phyloP scores from a whole-genome alignment of 441 rosid species.

The Brassica balearica region DNA sequence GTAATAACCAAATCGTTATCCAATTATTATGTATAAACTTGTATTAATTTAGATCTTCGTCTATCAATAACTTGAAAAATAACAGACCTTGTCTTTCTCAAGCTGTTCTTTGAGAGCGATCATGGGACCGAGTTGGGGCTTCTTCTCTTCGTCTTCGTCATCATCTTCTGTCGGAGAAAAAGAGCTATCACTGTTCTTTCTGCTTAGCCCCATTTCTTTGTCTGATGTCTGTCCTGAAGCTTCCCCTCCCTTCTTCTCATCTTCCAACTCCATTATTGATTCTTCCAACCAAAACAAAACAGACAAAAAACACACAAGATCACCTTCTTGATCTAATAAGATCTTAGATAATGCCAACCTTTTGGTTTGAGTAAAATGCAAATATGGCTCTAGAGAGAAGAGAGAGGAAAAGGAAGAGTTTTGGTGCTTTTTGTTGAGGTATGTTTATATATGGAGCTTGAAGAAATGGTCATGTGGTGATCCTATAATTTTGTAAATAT shows the following conservation, averaged over 20 bases:
- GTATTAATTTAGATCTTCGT: not conserved
- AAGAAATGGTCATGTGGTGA: slow-evolving; percentile 47
- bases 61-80: not conserved
- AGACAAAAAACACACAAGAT: not conserved
- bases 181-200: slow-evolving; percentile 43
- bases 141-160: slow-evolving; percentile 47
- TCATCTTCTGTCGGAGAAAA: slow-evolving; percentile 49
- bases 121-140: slow-evolving; percentile 56
- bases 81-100: slow-evolving; percentile 58
- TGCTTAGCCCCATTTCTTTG: slow-evolving; percentile 35
- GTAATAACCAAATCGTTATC: slow-evolving; percentile 1
- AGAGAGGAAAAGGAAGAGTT: slow-evolving; percentile 24
- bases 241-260: slow-evolving; percentile 39
- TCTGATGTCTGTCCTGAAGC: slow-evolving; percentile 41
- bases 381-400: slow-evolving; percentile 1
- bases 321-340: slow-evolving; percentile 17
- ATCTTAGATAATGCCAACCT: slow-evolving; percentile 14
- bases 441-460: slow-evolving; percentile 40
- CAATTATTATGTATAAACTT: not conserved
- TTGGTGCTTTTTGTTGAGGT: slow-evolving; percentile 29
- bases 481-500: slow-evolving; percentile 44
- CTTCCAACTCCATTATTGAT: slow-evolving; percentile 36
- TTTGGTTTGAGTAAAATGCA: slow-evolving; percentile 18
- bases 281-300: slow-evolving; percentile 25
- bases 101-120: slow-evolving; percentile 58